Percentiles rank a stretch among this genome's conserved stretches.
Evolutionary conservation across 2,329 filamentous ascomycete genomes (phyloP).

Genomic region (Fusarium proliferatum): DNA sequence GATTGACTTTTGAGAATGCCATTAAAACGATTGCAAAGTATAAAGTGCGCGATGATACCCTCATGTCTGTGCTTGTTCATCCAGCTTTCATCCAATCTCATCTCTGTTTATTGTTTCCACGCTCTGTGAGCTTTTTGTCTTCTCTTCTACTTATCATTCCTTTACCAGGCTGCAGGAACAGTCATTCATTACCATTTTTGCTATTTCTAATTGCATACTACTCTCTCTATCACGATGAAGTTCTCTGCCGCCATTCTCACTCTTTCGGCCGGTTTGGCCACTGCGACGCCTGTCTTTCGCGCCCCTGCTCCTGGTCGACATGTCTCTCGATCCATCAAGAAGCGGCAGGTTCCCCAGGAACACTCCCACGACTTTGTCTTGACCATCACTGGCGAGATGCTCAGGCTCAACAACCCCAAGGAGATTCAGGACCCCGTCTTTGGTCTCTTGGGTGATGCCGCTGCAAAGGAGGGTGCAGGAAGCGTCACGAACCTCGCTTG

Average conservation of each 20-base stretch:
- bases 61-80: neutral
- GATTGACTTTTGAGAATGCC: neutral
- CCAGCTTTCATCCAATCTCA: neutral
- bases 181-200: neutral
- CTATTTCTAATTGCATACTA: neutral
- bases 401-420: conserved; percentile 11
- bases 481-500: conserved; percentile 56
- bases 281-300: conserved; percentile 10
- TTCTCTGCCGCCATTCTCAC: neutral
- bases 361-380: conserved; percentile 12
- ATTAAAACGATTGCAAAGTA: neutral
- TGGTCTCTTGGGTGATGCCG: conserved; percentile 1
- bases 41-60: neutral
- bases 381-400: conserved; percentile 7
- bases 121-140: neutral
- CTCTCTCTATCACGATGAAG: conserved; percentile 6
- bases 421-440: conserved; percentile 17
- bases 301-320: neutral
- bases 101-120: neutral
- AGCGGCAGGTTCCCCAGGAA: conserved; percentile 19
- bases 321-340: neutral
- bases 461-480: conserved; percentile 49
- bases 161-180: conserved; percentile 1
- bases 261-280: neutral
- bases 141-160: neutral